Conservation (phyloP, 2,329 filamentous ascomycete species). For the Byssoonygena ceratinophila region DNA sequence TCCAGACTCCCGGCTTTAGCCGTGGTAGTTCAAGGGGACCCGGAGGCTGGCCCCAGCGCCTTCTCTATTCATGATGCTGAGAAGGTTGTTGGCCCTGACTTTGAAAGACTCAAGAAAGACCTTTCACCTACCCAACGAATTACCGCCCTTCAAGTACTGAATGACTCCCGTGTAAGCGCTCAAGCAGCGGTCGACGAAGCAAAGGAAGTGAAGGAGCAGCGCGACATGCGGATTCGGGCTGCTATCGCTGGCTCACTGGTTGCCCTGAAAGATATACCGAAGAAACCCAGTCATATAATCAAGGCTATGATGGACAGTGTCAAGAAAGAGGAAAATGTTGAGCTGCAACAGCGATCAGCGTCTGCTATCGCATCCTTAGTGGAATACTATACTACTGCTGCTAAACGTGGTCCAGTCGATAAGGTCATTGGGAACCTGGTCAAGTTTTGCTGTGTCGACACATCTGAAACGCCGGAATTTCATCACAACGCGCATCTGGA, state of each 20-base stretch:
- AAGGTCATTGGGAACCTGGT: constrained; percentile 93
- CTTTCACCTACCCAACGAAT: constrained; percentile 80
- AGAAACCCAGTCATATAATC: constrained; percentile 86
- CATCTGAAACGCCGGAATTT: constrained; percentile 94
- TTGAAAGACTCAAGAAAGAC: constrained; percentile 75
- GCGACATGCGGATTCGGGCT: constrained; percentile 77
- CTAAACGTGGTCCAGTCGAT: constrained; percentile 75
- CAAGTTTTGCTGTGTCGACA: constrained; percentile 96
- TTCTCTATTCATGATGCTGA: constrained; percentile 84
- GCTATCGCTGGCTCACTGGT: constrained; percentile 80
- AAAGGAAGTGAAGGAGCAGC: constrained; percentile 62
- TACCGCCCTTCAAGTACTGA: constrained; percentile 66
- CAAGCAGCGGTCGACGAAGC: constrained; percentile 68
- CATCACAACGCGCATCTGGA: constrained; percentile 68
- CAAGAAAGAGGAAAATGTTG: constrained; percentile 84
- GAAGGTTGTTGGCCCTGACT: constrained; percentile 75
- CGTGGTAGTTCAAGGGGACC: constrained; percentile 85
- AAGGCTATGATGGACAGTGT: constrained; percentile 98
- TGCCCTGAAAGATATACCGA: constrained; percentile 75
- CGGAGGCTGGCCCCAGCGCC: constrained; percentile 80
- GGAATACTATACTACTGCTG: constrained; percentile 69
- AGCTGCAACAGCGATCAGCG: constrained; percentile 78
- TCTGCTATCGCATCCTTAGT: constrained; percentile 74
- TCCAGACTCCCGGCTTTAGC: constrained; percentile 69
- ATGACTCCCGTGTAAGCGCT: constrained; percentile 63